These are phyloP conservation scores for Coemansia sp. DNA, from an alignment of 192 early-diverging fungal species.

Conservation along the genomic window DNA sequence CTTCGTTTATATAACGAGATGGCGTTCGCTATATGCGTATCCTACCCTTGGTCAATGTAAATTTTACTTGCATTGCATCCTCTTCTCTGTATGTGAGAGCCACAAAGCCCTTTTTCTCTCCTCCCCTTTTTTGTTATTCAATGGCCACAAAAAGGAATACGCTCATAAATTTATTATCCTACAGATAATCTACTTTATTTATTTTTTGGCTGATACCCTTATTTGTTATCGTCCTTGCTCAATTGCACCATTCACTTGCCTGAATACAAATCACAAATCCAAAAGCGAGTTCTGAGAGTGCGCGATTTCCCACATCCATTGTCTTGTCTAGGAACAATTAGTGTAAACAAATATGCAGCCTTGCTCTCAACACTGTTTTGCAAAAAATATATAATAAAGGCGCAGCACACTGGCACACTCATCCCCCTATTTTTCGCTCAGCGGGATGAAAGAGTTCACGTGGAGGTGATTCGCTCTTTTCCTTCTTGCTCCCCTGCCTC, in stretches of 20 bases:
- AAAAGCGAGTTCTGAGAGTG: background rate
- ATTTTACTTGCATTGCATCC: background rate
- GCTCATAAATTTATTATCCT: background rate
- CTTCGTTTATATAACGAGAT: too few species aligned
- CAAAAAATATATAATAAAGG: too few species aligned
- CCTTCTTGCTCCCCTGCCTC: background rate
- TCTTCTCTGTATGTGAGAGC: background rate
- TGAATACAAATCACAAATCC: background rate
- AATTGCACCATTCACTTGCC: slow-evolving; percentile 2
- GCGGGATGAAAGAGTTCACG: background rate
- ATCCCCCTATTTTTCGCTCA: background rate
- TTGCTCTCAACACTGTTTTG: background rate
- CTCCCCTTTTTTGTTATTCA: background rate
- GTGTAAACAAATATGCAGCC: background rate
- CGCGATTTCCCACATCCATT: background rate
- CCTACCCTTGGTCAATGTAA: too few species aligned
- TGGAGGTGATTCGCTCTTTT: background rate
- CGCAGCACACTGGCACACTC: too few species aligned
- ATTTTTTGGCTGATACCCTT: background rate
- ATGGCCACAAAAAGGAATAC: background rate
- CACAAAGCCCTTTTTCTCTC: background rate
- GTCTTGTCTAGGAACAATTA: background rate
- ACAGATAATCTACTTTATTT: background rate
- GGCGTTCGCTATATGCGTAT: too few species aligned
- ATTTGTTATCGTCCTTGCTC: background rate